These are phyloP conservation scores for Nothophoma quercina DNA, from an alignment of 2,329 filamentous ascomycete genomes.

Conservation along the genomic window DNA sequence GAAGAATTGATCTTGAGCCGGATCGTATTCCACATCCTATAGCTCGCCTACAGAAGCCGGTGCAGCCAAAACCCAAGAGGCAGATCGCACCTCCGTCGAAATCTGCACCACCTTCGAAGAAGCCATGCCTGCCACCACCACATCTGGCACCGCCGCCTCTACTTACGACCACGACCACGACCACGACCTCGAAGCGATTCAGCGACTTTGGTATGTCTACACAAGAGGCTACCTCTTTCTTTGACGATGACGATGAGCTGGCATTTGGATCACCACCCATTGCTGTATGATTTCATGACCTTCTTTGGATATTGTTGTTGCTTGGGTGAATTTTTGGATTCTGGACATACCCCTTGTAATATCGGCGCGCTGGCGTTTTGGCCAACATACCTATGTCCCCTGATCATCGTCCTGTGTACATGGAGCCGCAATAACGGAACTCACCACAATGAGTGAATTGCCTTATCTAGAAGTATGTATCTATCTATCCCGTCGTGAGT, in stretches of 20 bases:
- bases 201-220: slow-evolving; percentile 36
- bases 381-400: not conserved
- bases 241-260: slow-evolving; percentile 36
- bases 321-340: not conserved
- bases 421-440: not conserved
- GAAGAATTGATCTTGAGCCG: not conserved
- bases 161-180: not conserved
- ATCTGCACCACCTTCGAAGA: not conserved
- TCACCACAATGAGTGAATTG: not conserved
- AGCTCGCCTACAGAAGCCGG: not conserved
- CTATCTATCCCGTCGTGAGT: not conserved
- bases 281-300: slow-evolving; percentile 15
- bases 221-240: slow-evolving; percentile 37
- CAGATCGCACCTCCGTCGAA: slow-evolving; percentile 11
- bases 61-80: not conserved
- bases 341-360: slow-evolving; percentile 15
- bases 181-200: slow-evolving; percentile 6
- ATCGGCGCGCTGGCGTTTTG: too few relatives aligned
- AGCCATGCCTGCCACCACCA: not conserved
- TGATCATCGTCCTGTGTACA: too few relatives aligned
- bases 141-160: not conserved
- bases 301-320: not conserved
- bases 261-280: slow-evolving; percentile 33
- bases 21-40: not conserved
- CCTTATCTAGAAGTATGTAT: not conserved